Evolutionary conservation across 176 grass and related monocot genomes (phyloP), one percentile per base, ranked within the genome.

Genomic region (Juncus inflexus): DNA sequence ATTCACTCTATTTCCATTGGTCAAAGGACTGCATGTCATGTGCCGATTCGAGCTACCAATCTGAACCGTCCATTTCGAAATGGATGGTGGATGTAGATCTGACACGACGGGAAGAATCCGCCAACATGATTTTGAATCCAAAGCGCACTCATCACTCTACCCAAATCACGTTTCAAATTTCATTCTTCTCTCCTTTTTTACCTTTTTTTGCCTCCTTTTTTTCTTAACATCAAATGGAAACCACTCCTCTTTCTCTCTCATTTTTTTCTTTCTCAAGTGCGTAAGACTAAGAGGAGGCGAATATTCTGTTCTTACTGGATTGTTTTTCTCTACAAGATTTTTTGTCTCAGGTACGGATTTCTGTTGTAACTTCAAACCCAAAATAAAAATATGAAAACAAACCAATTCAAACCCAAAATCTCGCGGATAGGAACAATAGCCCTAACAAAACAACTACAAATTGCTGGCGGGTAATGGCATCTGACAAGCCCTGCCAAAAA

Each of bases 191-290:
- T 47, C 65, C 52, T 52, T n/a, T 55, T 68, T 38, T 55, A 14
- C 15, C 5, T 7, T 7, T 65, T 4, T 66, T 37, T 14, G 8
- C 52, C 52, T 54, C 45, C 35, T 67, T 14, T 52, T 7, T 45
- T 35, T 67, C 14, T 42, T 69, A 69, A 69, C 65, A 28, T 69
- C n/a, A n/a, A n/a, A n/a, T n/a, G n/a, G n/a, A n/a, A n/a, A n/a
- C n/a, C n/a, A n/a, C n/a, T n/a, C n/a, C 52, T 69, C 54, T 69
- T 42, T 38, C 13, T 40, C 63, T 66, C 35, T 64, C 63, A 4
- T 68, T n/a, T 42, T 37, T 58, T 2, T 55, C 50, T 45, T 7
- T 45, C 42, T 45, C 42, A n/a, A n/a, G n/a, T n/a, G n/a, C n/a
- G n/a, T n/a, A n/a, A n/a, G n/a, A n/a, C n/a, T n/a, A n/a, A n/a